Evolutionary conservation across 2,329 filamentous ascomycete genomes (phyloP), one percentile per base, ranked within the genome.

Genomic region (Diaporthe caulivora): DNA sequence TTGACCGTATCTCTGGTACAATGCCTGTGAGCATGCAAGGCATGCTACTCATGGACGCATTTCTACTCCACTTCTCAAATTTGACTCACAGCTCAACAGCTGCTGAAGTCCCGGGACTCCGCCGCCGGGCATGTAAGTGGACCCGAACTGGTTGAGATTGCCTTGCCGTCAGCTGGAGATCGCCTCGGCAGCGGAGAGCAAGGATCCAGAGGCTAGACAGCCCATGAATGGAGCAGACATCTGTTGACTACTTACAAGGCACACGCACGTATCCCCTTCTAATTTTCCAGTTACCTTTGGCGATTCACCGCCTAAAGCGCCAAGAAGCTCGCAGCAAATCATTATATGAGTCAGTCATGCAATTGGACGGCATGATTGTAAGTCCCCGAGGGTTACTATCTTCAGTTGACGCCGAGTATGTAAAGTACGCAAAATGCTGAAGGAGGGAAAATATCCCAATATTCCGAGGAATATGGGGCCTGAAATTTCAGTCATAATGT

Each of bases 61-160:
- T 26, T 9, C 26, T 37, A 29, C 29, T 65, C 62, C 62, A 65
- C 62, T 51, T n/a, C 62, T 34, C 18, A 37, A 21, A 26, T n/a
- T n/a, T 65, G 62, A 65, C 29, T 65, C 62, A 65, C 62, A 3
- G 62, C n/a, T 65, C 8, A 13, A 37, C 51, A 44, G 37, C 44
- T 4, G 62, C n/a, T 65, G 7, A 13, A 37, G 62, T 37, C 44
- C 31, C 13, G 26, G 31, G 18, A 29, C 37, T 5, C 18, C 29
- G 42, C 17, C 40, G 21, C 34, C 34, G 34, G 34, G 34, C 9
- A 34, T 34, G 34, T 34, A 34, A 42, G 60, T 34, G 60, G 60
- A 34, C 21, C 42, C n/a, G 18, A 17, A 15, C 29, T n/a, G 29
- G 11, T 42, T 34, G 58, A 5, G 21, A 9, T 5, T 34, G 34